Evolutionary conservation across 164 flowering plant genomes (phyloP).

Genomic region (Cinnamomum micranthum): DNA sequence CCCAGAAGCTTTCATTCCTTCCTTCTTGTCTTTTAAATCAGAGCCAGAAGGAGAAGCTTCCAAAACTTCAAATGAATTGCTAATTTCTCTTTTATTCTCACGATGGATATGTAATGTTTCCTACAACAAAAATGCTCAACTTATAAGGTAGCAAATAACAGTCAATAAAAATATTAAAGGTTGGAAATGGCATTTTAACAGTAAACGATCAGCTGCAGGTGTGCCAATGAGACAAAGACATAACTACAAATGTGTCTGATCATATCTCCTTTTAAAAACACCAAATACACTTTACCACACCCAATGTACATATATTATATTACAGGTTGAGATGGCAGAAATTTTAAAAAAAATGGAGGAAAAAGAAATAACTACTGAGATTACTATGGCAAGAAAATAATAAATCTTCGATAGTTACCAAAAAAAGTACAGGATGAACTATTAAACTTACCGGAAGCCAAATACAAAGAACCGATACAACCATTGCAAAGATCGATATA

Average conservation of each 20-base stretch:
- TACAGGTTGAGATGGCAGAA: too few species aligned
- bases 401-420: not conserved
- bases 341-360: too few species aligned
- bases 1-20: conserved; percentile 19
- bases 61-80: conserved; percentile 27
- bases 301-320: too few species aligned
- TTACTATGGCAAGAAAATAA: not conserved
- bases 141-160: too few species aligned
- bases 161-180: too few species aligned
- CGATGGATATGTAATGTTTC: conserved; percentile 73
- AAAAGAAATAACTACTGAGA: not conserved
- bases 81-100: conserved; percentile 1
- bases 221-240: too few species aligned
- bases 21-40: conserved; percentile 11
- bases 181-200: too few species aligned
- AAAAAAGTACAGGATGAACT: not conserved
- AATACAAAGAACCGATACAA: conserved; percentile 27
- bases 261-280: too few species aligned
- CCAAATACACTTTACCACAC: too few species aligned
- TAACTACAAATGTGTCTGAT: too few species aligned
- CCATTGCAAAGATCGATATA: conserved; percentile 40
- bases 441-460: conserved; percentile 23
- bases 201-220: too few species aligned
- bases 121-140: conserved; percentile 27
- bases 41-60: conserved; percentile 31